Evolutionary conservation across 2,329 filamentous ascomycete genomes (phyloP), one percentile per base, ranked within the genome.

Genomic region (Fusarium pilosicola): DNA sequence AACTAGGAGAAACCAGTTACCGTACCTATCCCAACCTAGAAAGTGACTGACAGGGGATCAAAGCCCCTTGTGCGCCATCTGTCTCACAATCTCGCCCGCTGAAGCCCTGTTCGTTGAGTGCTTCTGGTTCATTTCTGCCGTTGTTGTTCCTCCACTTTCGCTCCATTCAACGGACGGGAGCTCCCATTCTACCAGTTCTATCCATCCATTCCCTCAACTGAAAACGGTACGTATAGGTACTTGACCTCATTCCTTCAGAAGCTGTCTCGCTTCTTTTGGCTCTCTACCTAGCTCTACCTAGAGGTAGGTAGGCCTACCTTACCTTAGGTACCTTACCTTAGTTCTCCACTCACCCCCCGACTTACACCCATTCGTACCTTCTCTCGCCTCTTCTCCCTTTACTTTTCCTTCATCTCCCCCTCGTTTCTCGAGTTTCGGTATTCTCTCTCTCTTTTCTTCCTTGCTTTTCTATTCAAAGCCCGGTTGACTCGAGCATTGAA

Each of bases 401-500:
- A 65, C 68, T 71, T 68, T 66, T 67, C 70, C 59, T 65, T 60
- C 64, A 62, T 73, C 65, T 61, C 57, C 52, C 63, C 58, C 62
- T 70, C 57, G 46, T 70, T 60, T 51, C 48, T 65, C 61, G 54
- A 54, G 38, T 74, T 63, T 67, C 66, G 62, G 44, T 58, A 51
- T 61, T 60, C 45, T 28, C 61, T 60, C 61, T 60, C 58, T 61
- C 52, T 68, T 58, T 67, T 63, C 73, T 69, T 72, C 68, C 65
- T 68, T 68, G 73, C 44, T 58, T 64, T 55, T 55, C 64, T 63
- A 44, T 55, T 73, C 72, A 74, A 74, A 74, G 72, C 60, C 71
- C 72, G 72, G 68, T 74, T 69, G 71, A 74, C 56, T 74, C 72
- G 72, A 71, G 71, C 73, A 68, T 74, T 74, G 71, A 70, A 66